These are phyloP conservation scores for Fusarium buharicum DNA, from an alignment of 2,329 filamentous ascomycete genomes.

Conservation along the genomic window DNA sequence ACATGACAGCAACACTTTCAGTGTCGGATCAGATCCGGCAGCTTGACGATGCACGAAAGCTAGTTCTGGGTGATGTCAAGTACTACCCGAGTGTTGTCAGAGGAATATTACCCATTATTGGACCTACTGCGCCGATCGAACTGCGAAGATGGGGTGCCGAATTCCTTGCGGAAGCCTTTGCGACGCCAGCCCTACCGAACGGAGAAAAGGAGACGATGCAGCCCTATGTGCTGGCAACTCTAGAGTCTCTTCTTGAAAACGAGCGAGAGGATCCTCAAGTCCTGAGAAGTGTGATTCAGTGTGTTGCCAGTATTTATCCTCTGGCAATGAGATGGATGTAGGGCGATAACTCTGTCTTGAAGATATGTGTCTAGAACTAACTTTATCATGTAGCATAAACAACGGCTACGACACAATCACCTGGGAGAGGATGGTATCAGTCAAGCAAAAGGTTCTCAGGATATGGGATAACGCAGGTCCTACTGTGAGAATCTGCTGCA, in stretches of 20 bases:
- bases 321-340: constrained; percentile 94
- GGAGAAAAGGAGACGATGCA: constrained; percentile 84
- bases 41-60: constrained; percentile 88
- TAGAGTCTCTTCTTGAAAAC: constrained; percentile 76
- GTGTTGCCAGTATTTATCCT: constrained; percentile 91
- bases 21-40: constrained; percentile 84
- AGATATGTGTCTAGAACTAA: constrained; percentile 41
- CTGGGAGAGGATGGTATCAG: constrained; percentile 88
- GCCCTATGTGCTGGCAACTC: constrained; percentile 78
- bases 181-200: constrained; percentile 82
- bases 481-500: constrained; percentile 88
- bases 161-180: constrained; percentile 95
- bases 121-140: constrained; percentile 77
- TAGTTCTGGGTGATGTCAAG: constrained; percentile 85
- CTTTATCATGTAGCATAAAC: constrained; percentile 73
- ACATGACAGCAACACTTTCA: constrained; percentile 66
- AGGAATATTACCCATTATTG: constrained; percentile 91
- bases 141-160: constrained; percentile 95
- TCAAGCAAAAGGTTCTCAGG: constrained; percentile 88
- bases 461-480: constrained; percentile 85
- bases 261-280: constrained; percentile 82
- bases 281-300: constrained; percentile 86
- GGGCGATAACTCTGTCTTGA: constrained; percentile 57
- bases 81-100: constrained; percentile 94
- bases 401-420: constrained; percentile 82